A percentile compares a stretch with the other conserved stretches of the same genome.
These are phyloP conservation scores for Ganoderma boninense DNA, from an alignment of 1,284 basidiomycete species.

Conservation along the genomic window DNA sequence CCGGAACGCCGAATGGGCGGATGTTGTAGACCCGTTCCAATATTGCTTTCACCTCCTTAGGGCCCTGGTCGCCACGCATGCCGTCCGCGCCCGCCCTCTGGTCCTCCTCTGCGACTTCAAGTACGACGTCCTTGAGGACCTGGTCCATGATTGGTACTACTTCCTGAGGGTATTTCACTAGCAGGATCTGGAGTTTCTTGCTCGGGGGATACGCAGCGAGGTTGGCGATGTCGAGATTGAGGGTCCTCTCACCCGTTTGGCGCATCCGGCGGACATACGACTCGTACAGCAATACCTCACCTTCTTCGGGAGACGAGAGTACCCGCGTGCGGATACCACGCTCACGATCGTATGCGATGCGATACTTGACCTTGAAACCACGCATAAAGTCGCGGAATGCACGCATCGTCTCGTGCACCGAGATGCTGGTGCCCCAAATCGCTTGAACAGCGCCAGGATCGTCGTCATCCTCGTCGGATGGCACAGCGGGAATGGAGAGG, in stretches of 20 bases:
- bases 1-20: constrained; percentile 85
- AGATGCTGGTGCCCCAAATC: constrained; percentile 97
- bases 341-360: constrained; percentile 78
- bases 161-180: constrained; percentile 96
- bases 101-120: constrained; percentile 84
- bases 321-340: constrained; percentile 63
- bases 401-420: constrained; percentile 90
- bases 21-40: constrained; percentile 90
- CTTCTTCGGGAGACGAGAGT: constrained; percentile 70
- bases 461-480: constrained; percentile 46
- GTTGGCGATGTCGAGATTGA: constrained; percentile 93
- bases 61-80: constrained; percentile 75
- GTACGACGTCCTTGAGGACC: constrained; percentile 90
- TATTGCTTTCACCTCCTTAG: constrained; percentile 84
- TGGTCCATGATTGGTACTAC: constrained; percentile 98
- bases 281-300: constrained; percentile 81
- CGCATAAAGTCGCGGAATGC: constrained; percentile 89
- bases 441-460: constrained; percentile 86
- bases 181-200: constrained; percentile 81
- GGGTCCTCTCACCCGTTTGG: constrained; percentile 88
- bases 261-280: constrained; percentile 88
- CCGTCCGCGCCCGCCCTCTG: constrained; percentile 71
- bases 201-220: constrained; percentile 89
- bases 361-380: constrained; percentile 95
- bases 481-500: constrained; percentile 68